Evolutionary conservation across 768 basidiomycete species (phyloP), one percentile per base, ranked within the genome.

Genomic region (Suillus paluster): DNA sequence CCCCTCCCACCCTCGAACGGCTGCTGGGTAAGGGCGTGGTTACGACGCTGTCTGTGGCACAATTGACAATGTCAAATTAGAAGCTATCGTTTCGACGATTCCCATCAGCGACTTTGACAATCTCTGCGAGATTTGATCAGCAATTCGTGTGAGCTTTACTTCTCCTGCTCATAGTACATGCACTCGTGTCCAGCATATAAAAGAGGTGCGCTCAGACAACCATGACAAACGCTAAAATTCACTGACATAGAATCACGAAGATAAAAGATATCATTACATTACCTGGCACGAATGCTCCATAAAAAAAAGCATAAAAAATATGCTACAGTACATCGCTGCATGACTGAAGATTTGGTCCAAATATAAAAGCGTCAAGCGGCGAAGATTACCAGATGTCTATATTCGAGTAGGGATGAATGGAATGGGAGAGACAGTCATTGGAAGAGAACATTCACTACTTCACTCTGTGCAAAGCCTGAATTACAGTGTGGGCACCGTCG

Each of bases 401-500:
- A 25, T 39, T 55, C 11, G 25, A 39, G 38, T 38, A 55, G 38
- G 38, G 36, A 25, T 30, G 34, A 15, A 59, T 27, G 25, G 23
- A 36, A 14, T 4, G 11, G 19, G 6, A 50, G 30, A 33, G 10
- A 33, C 30, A 11, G 46, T 77, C 64, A 83, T 68, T 87, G 86
- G 73, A 89, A 86, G 68, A 80, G 88, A 36, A 90, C 71, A 12
- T 80, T 78, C 68, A 86, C 83, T n/a, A 95, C 92, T 64, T 99
- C 95, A 54, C 88, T 89, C 67, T 88, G 86, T 5, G 90, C 88
- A 77, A 99, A 99, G 1, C 83, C 75, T 36, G 90, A 70, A 64
- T 90, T 89, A 72, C 96, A 99, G 7, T 90, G 88, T 25, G 95
- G 95, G 77, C 96, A 99, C 74, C 96, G 96, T 30, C 96, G 89